These are phyloP conservation scores for Piromyces sp. DNA, from an alignment of 192 early-diverging fungal genomes.

Conservation along the genomic window DNA sequence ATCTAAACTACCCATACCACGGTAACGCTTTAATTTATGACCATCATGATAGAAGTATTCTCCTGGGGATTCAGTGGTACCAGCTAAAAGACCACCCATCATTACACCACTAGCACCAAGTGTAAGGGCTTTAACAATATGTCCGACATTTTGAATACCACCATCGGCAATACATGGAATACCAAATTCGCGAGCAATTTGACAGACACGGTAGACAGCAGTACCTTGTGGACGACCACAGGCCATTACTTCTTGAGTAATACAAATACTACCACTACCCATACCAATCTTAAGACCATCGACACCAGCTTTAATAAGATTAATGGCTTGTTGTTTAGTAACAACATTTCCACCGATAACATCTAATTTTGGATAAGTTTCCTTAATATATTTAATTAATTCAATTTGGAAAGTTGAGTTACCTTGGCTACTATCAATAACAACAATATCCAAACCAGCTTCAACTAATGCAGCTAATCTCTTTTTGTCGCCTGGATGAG, in stretches of 20 bases:
- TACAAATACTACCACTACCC: slow-evolving; percentile 95
- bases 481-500: slow-evolving; percentile 70
- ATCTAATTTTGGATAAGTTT: slow-evolving; percentile 59
- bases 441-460: slow-evolving; percentile 89
- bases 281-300: slow-evolving; percentile 91
- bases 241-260: slow-evolving; percentile 97
- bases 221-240: slow-evolving; percentile 96
- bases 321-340: slow-evolving; percentile 81
- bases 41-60: slow-evolving; percentile 98
- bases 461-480: slow-evolving; percentile 70
- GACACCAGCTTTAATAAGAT: slow-evolving; percentile 79
- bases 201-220: slow-evolving; percentile 86
- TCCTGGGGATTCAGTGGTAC: slow-evolving; percentile 90
- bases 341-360: slow-evolving; percentile 97
- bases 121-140: slow-evolving; percentile 87
- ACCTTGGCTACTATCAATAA: slow-evolving; percentile 92
- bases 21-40: slow-evolving; percentile 92
- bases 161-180: slow-evolving; percentile 95
- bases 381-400: slow-evolving; percentile 87
- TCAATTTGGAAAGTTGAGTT: slow-evolving; percentile 87
- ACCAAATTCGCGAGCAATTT: slow-evolving; percentile 82
- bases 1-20: slow-evolving; percentile 96
- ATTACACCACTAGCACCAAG: slow-evolving; percentile 90
- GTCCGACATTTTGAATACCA: slow-evolving; percentile 90
- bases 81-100: slow-evolving; percentile 95